Percentiles rank a stretch among this genome's conserved stretches.
These are phyloP conservation scores for Neopestalotiopsis sp. DNA, from an alignment of 2,329 filamentous ascomycete genomes.

Conservation along the genomic window DNA sequence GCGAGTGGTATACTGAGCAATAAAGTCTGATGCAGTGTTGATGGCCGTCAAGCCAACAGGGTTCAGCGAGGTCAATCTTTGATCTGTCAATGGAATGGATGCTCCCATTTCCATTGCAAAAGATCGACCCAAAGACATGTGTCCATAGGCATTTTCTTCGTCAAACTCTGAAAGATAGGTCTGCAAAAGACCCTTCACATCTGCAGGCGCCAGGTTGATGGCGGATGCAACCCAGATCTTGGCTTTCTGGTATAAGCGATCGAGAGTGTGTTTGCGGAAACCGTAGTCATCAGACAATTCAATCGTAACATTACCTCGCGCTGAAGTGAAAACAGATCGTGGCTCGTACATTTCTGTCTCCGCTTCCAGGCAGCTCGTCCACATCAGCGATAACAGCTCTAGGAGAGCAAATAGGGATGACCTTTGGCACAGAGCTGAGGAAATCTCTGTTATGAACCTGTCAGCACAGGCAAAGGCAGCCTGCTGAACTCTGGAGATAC, in stretches of 20 bases:
- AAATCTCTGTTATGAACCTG: conserved; percentile 81
- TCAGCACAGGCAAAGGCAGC: conserved; percentile 85
- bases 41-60: conserved; percentile 74
- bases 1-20: conserved; percentile 95
- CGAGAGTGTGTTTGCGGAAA: conserved; percentile 79
- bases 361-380: conserved; percentile 90
- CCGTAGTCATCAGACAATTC: conserved; percentile 93
- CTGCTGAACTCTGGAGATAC: conserved; percentile 88
- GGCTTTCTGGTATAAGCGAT: conserved; percentile 76
- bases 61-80: conserved; percentile 83
- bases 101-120: conserved; percentile 94
- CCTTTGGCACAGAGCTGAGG: conserved; percentile 88
- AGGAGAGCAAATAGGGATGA: conserved; percentile 90
- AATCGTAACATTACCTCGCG: conserved; percentile 77
- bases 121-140: conserved; percentile 89
- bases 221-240: conserved; percentile 80
- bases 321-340: conserved; percentile 78
- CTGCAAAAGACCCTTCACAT: conserved; percentile 93
- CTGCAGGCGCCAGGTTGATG: conserved; percentile 84
- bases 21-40: conserved; percentile 93
- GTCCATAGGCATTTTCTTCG: conserved; percentile 87
- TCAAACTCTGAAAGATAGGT: conserved; percentile 96
- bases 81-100: conserved; percentile 83
- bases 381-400: conserved; percentile 92
- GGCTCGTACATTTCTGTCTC: conserved; percentile 95